Percentiles rank a stretch among this genome's conserved stretches.
Conservation (phyloP, 2,329 filamentous ascomycete genomes). For the Monosporascus sp. region DNA sequence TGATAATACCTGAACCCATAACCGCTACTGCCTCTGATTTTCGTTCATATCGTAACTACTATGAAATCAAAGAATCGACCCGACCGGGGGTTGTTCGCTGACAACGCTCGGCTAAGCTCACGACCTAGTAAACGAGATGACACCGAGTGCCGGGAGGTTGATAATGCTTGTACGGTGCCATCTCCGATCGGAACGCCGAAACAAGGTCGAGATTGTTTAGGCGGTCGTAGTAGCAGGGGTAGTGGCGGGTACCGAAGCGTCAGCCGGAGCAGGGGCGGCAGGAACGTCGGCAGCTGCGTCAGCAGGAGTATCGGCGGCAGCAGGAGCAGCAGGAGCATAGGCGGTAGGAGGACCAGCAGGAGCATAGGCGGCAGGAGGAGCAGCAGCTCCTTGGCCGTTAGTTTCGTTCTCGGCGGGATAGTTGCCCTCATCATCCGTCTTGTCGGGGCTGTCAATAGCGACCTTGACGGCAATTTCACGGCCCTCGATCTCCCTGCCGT, state of each 20-base stretch:
- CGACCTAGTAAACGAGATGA: slow-evolving; percentile 16
- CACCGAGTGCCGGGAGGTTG: slow-evolving; percentile 14
- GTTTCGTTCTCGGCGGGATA: slow-evolving; percentile 40
- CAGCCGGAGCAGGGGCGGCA: slow-evolving; percentile 11
- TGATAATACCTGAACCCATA: slow-evolving; percentile 22
- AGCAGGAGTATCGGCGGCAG: slow-evolving; percentile 5
- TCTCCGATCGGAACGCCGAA: slow-evolving; percentile 12
- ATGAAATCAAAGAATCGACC: slow-evolving; percentile 22
- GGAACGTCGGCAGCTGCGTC: slow-evolving; percentile 17
- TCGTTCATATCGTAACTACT: slow-evolving; percentile 22
- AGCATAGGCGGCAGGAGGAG: slow-evolving; percentile 32
- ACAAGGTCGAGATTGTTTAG: slow-evolving; percentile 17
- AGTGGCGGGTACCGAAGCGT: slow-evolving; percentile 11
- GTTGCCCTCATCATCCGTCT: slow-evolving; percentile 81
- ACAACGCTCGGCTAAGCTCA: slow-evolving; percentile 14
- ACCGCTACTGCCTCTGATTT: slow-evolving; percentile 19
- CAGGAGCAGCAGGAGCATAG: slow-evolving; percentile 21
- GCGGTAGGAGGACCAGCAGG: slow-evolving; percentile 31
- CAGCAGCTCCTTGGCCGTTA: slow-evolving; percentile 36
- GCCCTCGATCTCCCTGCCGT: slow-evolving; percentile 97
- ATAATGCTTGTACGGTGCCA: slow-evolving; percentile 15
- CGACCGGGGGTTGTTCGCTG: slow-evolving; percentile 13
- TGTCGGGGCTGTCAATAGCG: slow-evolving; percentile 98
- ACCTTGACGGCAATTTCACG: slow-evolving; percentile 99
- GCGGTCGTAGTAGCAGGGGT: slow-evolving; percentile 25